phyloP scores from a whole-genome alignment of 345 rosid species.

The Leavenworthia alabamica region DNA sequence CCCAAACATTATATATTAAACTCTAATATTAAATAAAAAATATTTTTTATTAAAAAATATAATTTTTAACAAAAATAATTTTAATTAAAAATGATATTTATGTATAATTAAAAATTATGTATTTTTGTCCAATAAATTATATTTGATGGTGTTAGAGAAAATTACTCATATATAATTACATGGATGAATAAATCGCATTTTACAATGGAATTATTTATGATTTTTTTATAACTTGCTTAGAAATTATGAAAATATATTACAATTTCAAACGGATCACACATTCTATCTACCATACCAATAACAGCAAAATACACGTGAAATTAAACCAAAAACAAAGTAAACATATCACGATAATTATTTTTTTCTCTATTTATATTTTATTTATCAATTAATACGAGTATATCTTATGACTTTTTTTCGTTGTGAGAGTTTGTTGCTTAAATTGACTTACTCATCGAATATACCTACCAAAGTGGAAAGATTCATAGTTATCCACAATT shows the following conservation, averaged over 20 bases:
- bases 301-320: constrained; percentile 13
- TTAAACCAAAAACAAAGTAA: background rate
- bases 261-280: background rate
- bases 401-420: background rate
- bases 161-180: too few relatives aligned
- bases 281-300: background rate
- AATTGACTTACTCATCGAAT: background rate
- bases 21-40: too few relatives aligned
- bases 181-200: background rate
- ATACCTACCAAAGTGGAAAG: constrained; percentile 6
- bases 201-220: background rate
- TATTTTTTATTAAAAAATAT: too few relatives aligned
- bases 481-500: constrained; percentile 13
- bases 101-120: too few relatives aligned
- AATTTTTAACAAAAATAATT: too few relatives aligned
- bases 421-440: background rate
- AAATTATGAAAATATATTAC: background rate
- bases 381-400: background rate
- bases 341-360: constrained; percentile 4
- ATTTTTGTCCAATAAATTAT: too few relatives aligned
- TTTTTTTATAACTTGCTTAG: background rate
- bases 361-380: background rate
- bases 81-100: too few relatives aligned
- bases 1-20: too few relatives aligned
- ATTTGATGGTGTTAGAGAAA: too few relatives aligned